A percentile compares a stretch with the other conserved stretches of the same genome.
Conservation (phyloP, 148 eudicot genomes). For the Rhododendron ovatum region DNA sequence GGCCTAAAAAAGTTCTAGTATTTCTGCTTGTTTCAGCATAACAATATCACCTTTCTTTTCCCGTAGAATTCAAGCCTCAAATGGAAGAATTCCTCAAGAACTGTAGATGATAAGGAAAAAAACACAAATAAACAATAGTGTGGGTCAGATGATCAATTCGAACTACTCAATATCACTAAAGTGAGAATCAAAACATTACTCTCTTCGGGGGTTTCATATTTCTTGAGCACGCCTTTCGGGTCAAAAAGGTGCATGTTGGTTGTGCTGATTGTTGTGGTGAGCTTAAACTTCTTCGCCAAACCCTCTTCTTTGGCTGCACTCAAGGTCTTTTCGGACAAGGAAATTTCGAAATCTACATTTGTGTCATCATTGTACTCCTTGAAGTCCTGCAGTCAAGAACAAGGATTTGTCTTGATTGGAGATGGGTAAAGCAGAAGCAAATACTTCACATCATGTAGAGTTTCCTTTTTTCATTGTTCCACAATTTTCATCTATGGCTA, state of each 20-base stretch:
- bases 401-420: no score
- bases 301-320: conserved; percentile 67
- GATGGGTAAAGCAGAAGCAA: no score
- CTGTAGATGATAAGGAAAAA: conserved; percentile 28
- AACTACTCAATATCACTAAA: not conserved
- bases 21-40: no score
- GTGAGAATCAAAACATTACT: conserved; percentile 36
- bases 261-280: conserved; percentile 68
- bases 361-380: conserved; percentile 42
- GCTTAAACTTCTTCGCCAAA: conserved; percentile 78
- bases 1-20: no score
- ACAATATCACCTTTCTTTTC: conserved; percentile 54
- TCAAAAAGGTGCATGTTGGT: conserved; percentile 95
- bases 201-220: conserved; percentile 74
- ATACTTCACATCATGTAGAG: no score
- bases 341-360: conserved; percentile 42
- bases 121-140: no score
- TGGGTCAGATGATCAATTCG: no score
- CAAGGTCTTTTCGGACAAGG: conserved; percentile 42
- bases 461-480: no score
- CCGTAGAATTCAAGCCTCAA: conserved; percentile 58
- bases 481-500: no score
- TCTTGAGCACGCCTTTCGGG: conserved; percentile 64
- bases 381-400: conserved; percentile 39
- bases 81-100: conserved; percentile 70